These are phyloP conservation scores for Aspergillus sp. DNA, from an alignment of 2,329 filamentous ascomycete genomes.

Conservation along the genomic window DNA sequence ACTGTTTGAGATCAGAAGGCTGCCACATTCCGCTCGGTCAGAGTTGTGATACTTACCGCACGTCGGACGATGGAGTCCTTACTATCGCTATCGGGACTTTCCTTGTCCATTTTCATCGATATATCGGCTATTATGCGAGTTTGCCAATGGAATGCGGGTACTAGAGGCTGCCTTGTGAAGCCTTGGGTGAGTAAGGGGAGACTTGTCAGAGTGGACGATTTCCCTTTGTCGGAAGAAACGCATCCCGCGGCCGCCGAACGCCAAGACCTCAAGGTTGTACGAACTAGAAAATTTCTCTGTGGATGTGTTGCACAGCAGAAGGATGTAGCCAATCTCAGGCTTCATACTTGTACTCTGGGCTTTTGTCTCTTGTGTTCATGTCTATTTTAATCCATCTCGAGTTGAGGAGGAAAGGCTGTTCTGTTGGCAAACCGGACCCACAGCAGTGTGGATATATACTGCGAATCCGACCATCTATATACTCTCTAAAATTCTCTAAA, in stretches of 20 bases:
- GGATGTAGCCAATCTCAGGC: not conserved
- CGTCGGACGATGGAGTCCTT: slow-evolving; percentile 30
- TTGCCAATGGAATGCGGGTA: not conserved
- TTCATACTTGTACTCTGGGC: not conserved
- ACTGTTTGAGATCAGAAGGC: slow-evolving; percentile 28
- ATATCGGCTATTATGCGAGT: not conserved
- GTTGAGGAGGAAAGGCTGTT: not conserved
- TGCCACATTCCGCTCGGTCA: not conserved
- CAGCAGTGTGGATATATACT: not conserved
- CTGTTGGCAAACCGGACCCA: too few species aligned
- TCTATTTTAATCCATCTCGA: not conserved
- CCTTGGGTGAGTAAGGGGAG: not conserved
- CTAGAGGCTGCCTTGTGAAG: not conserved
- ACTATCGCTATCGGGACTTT: slow-evolving; percentile 33
- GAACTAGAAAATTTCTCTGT: not conserved
- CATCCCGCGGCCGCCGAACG: slow-evolving; percentile 25
- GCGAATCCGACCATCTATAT: not conserved
- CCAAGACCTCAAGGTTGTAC: not conserved
- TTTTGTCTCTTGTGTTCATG: not conserved
- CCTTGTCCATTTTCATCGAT: slow-evolving; percentile 33
- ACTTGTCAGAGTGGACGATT: not conserved
- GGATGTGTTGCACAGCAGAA: not conserved
- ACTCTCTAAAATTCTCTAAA: not conserved
- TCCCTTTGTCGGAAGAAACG: slow-evolving; percentile 1
- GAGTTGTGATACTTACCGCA: slow-evolving; percentile 33